Evolutionary conservation across 2,329 filamentous ascomycete species (phyloP).

Genomic region (Trichophyton equinum): DNA sequence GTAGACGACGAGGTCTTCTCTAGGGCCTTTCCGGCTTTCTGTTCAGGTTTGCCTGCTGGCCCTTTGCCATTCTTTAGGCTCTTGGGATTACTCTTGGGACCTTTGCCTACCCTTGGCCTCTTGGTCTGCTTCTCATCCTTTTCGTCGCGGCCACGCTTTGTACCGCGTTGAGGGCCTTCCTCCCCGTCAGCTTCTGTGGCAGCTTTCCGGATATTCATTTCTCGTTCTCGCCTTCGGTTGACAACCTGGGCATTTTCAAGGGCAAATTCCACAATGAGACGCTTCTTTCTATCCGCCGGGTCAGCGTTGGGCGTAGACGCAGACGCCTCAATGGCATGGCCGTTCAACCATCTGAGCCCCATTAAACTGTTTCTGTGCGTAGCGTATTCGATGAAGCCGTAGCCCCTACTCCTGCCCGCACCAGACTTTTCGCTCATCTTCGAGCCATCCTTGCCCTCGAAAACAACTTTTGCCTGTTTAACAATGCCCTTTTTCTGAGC

Average conservation of each 20-base stretch:
- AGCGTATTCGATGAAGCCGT: slow-evolving; percentile 94
- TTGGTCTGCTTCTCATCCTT: slow-evolving; percentile 23
- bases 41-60: background rate
- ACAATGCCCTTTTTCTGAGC: slow-evolving; percentile 76
- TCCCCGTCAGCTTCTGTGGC: background rate
- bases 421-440: slow-evolving; percentile 69
- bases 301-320: slow-evolving; percentile 19
- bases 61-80: slow-evolving; percentile 13
- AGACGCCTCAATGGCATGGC: slow-evolving; percentile 41
- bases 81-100: background rate
- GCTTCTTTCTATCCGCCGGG: slow-evolving; percentile 48
- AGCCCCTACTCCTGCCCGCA: slow-evolving; percentile 75
- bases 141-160: background rate
- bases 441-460: slow-evolving; percentile 71
- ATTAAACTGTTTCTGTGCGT: slow-evolving; percentile 90
- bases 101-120: slow-evolving; percentile 14
- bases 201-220: slow-evolving; percentile 40
- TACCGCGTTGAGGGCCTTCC: background rate
- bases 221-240: slow-evolving; percentile 56
- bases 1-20: slow-evolving; percentile 8
- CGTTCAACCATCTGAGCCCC: slow-evolving; percentile 88
- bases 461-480: slow-evolving; percentile 86
- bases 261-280: slow-evolving; percentile 89
- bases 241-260: slow-evolving; percentile 97
- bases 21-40: slow-evolving; percentile 8